Conservation (phyloP, 1,139 yeast species). For the Saccharomyces hybrid region DNA sequence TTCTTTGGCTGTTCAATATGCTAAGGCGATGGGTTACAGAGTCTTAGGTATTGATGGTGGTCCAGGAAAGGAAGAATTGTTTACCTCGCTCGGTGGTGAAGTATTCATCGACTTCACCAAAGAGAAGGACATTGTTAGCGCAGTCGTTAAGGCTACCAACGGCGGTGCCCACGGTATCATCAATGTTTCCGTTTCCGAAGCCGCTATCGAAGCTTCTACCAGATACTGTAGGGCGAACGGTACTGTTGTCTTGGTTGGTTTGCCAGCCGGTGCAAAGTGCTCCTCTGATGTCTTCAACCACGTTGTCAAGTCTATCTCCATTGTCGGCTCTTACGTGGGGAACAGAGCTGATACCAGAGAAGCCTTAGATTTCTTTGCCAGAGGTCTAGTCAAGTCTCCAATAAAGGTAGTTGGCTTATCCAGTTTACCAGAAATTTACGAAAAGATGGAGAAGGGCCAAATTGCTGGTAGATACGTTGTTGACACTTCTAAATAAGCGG, state of each 20-base stretch:
- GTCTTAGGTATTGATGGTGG: conserved; percentile 60
- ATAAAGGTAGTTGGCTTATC: conserved; percentile 53
- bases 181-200: conserved; percentile 54
- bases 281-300: conserved; percentile 46
- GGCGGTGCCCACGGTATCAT: conserved; percentile 62
- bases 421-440: conserved; percentile 47
- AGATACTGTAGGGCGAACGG: conserved; percentile 53
- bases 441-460: conserved; percentile 54
- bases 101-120: conserved; percentile 47
- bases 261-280: conserved; percentile 55
- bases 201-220: conserved; percentile 49
- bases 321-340: conserved; percentile 55
- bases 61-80: conserved; percentile 47
- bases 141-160: conserved; percentile 42
- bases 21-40: conserved; percentile 57
- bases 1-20: conserved; percentile 57
- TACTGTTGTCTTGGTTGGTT: conserved; percentile 56
- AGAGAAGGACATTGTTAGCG: conserved; percentile 45
- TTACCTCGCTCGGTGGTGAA: conserved; percentile 51
- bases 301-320: conserved; percentile 47
- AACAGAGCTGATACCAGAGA: conserved; percentile 62
- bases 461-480: conserved; percentile 59
- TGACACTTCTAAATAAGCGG: conserved; percentile 45
- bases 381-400: conserved; percentile 56
- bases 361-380: conserved; percentile 54